Base-by-base conservation (phyloP, 1,284 basidiomycete species). In the Somion occarium region DNA sequence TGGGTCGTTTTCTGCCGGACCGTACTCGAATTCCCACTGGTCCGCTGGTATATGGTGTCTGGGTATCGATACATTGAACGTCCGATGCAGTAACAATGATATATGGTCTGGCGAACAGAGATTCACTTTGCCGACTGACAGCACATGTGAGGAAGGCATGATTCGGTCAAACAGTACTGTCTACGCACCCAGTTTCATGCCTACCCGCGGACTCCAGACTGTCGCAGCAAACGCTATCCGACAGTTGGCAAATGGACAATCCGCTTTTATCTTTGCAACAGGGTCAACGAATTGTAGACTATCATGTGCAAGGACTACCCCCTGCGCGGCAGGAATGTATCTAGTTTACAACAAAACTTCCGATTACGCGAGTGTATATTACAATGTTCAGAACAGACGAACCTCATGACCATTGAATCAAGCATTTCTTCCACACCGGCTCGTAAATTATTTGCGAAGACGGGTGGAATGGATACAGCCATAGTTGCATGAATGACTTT, bases 1-100 rank as follows among this genome's bases (percentile, higher is more conserved):
- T 3, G 87, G 83, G 55, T 91, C 87, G 58, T 87, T 87, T 61
- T 87, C 85, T 15, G 81, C 80, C 0, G 86, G 75, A 2, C 84
- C 88, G 56, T 93, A 85, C 64, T 97, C 91, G 61, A 96, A 98
- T 56, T 87, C 81, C 84, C 89, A 98, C 48, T 81, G 70, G 44
- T 89, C 85, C 20, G 69, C 74, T 2, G 85, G 91, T 62, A 99
- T 92, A 68, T 99, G 96, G 62, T 91, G 82, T 50, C 91, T 83
- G 1, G 94, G 93, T 67, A 99, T 98, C 5, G 93, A 95, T 13
- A 93, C 92, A 68, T 99, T 99, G 78, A 99, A 99, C 5, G 93
- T 96, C 50, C 88, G 87, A 62, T 97, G 92, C 3, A 98, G 78
- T 48, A 99, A 87, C 11, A 99, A 75, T 0, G 94, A 93, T 50